A percentile compares a stretch with the other conserved stretches of the same genome.
phyloP scores from a whole-genome alignment of 768 basidiomycete species.

The Mycena polygramma region DNA sequence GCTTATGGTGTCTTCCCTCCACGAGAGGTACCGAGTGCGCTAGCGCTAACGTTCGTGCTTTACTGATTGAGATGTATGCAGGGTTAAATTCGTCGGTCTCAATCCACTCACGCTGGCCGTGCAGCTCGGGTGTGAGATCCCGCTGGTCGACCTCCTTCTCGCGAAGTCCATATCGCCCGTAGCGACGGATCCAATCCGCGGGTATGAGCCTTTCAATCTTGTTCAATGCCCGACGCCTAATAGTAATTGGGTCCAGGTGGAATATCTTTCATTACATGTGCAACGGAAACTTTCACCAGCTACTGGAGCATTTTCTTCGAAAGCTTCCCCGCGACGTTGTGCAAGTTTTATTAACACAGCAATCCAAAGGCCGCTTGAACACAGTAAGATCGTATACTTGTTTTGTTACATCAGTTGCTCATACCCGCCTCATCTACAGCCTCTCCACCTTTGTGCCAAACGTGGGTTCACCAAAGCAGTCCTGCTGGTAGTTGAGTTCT shows the following conservation, averaged over 20 bases:
- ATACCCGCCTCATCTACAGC: background rate
- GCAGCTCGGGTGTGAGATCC: background rate
- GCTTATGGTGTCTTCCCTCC: constrained; percentile 51
- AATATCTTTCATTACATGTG: constrained; percentile 69
- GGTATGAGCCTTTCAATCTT: background rate
- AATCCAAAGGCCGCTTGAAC: constrained; percentile 56
- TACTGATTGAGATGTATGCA: background rate
- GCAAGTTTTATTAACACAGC: constrained; percentile 57
- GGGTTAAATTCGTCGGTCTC: background rate
- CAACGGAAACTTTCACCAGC: constrained; percentile 39
- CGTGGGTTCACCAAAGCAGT: background rate
- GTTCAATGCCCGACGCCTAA: too few species aligned
- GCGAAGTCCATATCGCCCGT: background rate
- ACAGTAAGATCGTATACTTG: constrained; percentile 60
- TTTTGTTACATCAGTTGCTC: too few species aligned
- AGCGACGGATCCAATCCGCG: background rate
- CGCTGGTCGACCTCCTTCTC: background rate
- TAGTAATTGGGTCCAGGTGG: constrained; percentile 42
- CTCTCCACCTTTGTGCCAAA: background rate
- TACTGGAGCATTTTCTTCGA: constrained; percentile 58
- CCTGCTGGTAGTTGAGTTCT: background rate
- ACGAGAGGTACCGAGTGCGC: constrained; percentile 51
- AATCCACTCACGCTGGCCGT: constrained; percentile 2
- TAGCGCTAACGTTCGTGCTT: too few species aligned
- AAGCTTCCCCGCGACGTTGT: constrained; percentile 64